Evolutionary conservation across 306 rosid species (phyloP), one percentile per base, ranked within the genome.

Genomic region (Begonia masoniana): DNA sequence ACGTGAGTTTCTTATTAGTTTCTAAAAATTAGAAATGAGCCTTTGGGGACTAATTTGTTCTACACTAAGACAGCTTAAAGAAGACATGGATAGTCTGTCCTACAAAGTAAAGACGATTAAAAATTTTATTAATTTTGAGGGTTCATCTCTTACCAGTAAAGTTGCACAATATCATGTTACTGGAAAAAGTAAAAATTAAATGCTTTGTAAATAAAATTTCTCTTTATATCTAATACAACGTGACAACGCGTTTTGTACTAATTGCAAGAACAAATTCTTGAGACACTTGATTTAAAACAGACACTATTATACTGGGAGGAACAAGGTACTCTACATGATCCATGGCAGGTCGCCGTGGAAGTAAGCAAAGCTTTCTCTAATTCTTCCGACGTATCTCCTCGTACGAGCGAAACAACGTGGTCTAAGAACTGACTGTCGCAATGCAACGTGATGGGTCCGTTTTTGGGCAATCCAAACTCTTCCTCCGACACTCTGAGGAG

Each of bases 311-410:
- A 17, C 1, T 17, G 19, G 1, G 19, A 17, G 19, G 1, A 17
- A 1, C 19, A 17, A 17, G 19, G 1, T 1, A 17, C 19, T 17
- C 19, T 17, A 17, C 19, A 17, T 0, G 19, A 17, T 17, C 48
- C 50, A 15, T 64, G 45, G 31, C 54, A 26, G 9, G 14, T 49
- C 3, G 58, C 19, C 7, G 15, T 41, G 21, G 57, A 54, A 4
- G 51, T 50, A 42, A 56, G 41, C 53, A 61, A 61, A 3, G 55
- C 68, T 15, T 56, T 56, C 63, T 68, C 59, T 31, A 56, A 50
- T 50, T 56, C 59, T 15, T 41, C 47, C 15, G 59, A 45, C 36
- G 56, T 15, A 36, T 26, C 35, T 51, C 50, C 1, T 51, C 15
- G 53, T 24, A 56, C 41, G 50, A 62, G 13, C 36, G 58, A 51